phyloP scores from a whole-genome alignment of 129 eudicot genomes.

The Centaurea solstitialis region DNA sequence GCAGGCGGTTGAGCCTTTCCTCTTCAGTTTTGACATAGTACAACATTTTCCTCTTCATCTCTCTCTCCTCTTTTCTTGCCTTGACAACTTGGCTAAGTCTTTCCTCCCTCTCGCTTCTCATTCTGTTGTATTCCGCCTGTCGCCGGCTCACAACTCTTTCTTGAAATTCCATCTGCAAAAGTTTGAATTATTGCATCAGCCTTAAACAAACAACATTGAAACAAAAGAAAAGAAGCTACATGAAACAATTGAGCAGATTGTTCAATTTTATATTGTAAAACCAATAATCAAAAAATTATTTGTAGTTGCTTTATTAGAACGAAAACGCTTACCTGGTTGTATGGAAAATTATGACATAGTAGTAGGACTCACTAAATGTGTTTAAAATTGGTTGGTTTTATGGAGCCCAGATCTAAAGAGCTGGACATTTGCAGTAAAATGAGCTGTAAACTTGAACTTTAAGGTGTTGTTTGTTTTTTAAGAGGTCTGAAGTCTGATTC shows the following conservation, averaged over 20 bases:
- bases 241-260: not conserved
- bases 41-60: conserved; percentile 63
- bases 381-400: not conserved
- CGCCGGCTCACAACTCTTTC: conserved; percentile 47
- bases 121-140: conserved; percentile 47
- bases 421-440: not conserved
- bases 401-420: not conserved
- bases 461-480: too few species aligned
- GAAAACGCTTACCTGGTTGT: too few species aligned
- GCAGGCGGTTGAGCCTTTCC: conserved; percentile 58
- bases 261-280: too few species aligned
- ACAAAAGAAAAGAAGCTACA: too few species aligned
- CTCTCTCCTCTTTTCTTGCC: conserved; percentile 63
- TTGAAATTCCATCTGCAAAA: conserved; percentile 48
- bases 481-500: too few species aligned
- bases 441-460: not conserved
- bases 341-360: too few species aligned
- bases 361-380: too few species aligned
- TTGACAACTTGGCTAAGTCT: conserved; percentile 43
- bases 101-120: conserved; percentile 60
- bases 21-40: conserved; percentile 62
- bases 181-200: not conserved
- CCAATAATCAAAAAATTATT: too few species aligned
- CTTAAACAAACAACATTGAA: not conserved
- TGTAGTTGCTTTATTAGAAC: too few species aligned